Conservation (phyloP, 306 rosid species). For the Gastrolobium villosum region DNA sequence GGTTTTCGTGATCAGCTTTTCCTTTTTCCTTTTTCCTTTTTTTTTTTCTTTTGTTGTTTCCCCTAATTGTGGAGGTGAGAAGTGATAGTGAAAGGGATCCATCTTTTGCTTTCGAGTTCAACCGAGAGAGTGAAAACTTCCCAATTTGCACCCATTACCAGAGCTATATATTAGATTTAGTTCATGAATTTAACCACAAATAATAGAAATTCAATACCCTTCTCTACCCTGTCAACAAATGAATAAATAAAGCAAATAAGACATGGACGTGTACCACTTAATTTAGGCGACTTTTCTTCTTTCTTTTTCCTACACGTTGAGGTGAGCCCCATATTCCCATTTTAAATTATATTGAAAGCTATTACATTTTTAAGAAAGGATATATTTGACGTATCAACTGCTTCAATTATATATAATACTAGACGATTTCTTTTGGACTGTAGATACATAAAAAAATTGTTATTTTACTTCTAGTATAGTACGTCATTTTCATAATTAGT, state of each 20-base stretch:
- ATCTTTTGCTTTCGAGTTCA: conserved; percentile 24
- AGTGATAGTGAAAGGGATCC: conserved; percentile 1
- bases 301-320: conserved; percentile 25
- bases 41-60: neutral
- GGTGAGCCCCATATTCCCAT: conserved; percentile 38
- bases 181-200: conserved; percentile 1
- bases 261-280: conserved; percentile 36
- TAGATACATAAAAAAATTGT: conserved; percentile 8
- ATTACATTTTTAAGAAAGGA: conserved; percentile 26
- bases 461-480: neutral
- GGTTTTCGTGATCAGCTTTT: conserved; percentile 27
- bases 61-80: neutral
- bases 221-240: conserved; percentile 25
- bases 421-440: conserved; percentile 41
- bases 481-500: conserved; percentile 28
- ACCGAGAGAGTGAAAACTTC: neutral
- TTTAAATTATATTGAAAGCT: conserved; percentile 37
- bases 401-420: conserved; percentile 48
- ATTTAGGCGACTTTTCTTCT: conserved; percentile 34
- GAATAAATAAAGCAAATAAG: conserved; percentile 18
- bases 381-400: conserved; percentile 68
- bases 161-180: neutral
- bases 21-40: neutral
- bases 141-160: neutral
- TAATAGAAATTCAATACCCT: neutral